Base-by-base conservation (phyloP, 2,329 filamentous ascomycete genomes). In the Gaeumannomyces tritici region DNA sequence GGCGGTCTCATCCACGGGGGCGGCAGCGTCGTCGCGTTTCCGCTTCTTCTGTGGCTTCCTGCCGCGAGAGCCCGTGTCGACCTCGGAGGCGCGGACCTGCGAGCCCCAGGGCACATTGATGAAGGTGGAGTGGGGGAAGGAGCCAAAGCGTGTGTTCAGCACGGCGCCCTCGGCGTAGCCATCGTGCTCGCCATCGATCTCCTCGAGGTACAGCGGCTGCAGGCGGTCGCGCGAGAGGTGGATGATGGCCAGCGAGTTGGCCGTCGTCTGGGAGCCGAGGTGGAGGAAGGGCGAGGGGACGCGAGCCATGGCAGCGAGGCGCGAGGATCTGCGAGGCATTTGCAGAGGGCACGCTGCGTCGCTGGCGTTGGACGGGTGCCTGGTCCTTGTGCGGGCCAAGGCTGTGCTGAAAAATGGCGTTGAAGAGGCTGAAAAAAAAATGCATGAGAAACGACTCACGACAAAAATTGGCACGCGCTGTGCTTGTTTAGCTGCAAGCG, bases 101-200 rank as follows among this genome's bases (percentile, higher is more conserved):
- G 90, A 91, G 31, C 95, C 95, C 93, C 93, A 98, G 55, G 90
- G 89, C 62, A 92, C 80, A 6, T 85, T 81, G 62, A 96, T 82
- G 57, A 93, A 76, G 0, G 90, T 93, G 13, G 84, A 89, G 72
- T 93, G 90, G 0, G 90, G 90, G 64, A 92, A 93, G 0, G 93
- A 96, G 59, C 95, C 95, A 70, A 96, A 99, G 57, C 93, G 87
- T 1, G 93, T 99, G 76, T 96, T 98, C 62, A 93, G 85, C 2
- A 91, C 89, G 58, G 87, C 87, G 47, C 89, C 89, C 71, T 92
- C 89, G 33, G 84, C 83, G 69, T 92, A 92, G 64, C 89, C 89
- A 70, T 87, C 83, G 66, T 88, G 81, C 55, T 84, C 81, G 61
- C 85, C 85, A 51, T 83, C 80, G 27, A 81, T 80, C 33, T 83